Percentiles rank a stretch among this genome's conserved stretches.
Conservation (phyloP, 441 rosid genomes). For the Pelargonium fulgidum region DNA sequence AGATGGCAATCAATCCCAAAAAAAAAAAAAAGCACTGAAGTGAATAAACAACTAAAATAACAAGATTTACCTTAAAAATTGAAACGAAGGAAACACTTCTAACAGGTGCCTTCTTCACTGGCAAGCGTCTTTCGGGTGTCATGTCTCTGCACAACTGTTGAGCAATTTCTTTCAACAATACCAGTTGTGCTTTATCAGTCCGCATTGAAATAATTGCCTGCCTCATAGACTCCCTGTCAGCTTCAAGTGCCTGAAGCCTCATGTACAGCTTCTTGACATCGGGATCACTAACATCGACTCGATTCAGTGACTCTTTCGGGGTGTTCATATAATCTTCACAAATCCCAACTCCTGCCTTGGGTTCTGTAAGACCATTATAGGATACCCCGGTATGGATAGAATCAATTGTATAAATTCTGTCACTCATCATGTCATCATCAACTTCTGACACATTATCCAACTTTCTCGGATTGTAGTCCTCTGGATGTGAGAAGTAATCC, state of each 20-base stretch:
- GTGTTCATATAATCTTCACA: conserved; percentile 40
- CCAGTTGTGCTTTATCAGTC: conserved; percentile 85
- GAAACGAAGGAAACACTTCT: not conserved
- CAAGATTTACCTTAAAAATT: not conserved
- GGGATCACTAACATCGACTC: conserved; percentile 54
- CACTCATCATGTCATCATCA: conserved; percentile 59
- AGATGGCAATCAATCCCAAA: not conserved
- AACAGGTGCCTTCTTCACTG: conserved; percentile 42
- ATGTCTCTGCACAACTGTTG: conserved; percentile 75
- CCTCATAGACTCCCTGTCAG: conserved; percentile 97
- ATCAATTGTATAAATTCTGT: conserved; percentile 88
- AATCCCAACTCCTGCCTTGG: conserved; percentile 41
- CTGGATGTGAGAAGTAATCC: conserved; percentile 37
- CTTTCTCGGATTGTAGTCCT: conserved; percentile 33
- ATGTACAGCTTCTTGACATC: conserved; percentile 71
- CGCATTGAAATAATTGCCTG: conserved; percentile 91
- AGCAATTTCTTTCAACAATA: conserved; percentile 88
- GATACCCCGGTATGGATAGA: conserved; percentile 49
- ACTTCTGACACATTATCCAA: conserved; percentile 44
- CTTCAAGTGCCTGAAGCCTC: conserved; percentile 96
- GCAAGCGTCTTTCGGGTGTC: conserved; percentile 48
- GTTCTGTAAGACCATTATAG: conserved; percentile 24
- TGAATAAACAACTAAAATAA: not conserved
- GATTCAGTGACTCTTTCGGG: conserved; percentile 42
- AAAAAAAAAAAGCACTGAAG: not conserved